phyloP scores from a whole-genome alignment of 2,329 filamentous ascomycete genomes.

The Rachicladosporium sp. region DNA sequence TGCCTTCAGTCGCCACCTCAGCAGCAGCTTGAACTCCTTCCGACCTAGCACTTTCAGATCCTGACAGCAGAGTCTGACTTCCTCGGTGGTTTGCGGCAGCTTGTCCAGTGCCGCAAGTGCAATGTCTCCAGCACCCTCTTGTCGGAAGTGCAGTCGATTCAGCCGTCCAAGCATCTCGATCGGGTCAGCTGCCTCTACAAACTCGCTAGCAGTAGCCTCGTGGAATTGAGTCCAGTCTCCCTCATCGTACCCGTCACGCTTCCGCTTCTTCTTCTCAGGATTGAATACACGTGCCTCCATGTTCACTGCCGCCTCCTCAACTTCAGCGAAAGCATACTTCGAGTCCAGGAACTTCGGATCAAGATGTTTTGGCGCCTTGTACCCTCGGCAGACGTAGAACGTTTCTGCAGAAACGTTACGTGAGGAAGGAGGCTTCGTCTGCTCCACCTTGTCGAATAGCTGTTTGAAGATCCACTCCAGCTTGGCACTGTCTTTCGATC shows the following conservation, averaged over 20 bases:
- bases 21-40: conserved; percentile 82
- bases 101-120: conserved; percentile 76
- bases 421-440: conserved; percentile 91
- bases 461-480: conserved; percentile 97
- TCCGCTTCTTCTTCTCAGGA: conserved; percentile 91
- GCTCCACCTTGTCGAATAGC: conserved; percentile 86
- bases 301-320: conserved; percentile 72
- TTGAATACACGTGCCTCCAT: conserved; percentile 98
- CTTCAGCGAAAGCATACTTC: conserved; percentile 79
- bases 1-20: conserved; percentile 81
- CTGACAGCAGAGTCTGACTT: conserved; percentile 64
- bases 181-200: conserved; percentile 85
- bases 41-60: conserved; percentile 85
- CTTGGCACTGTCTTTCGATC: conserved; percentile 93
- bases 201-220: conserved; percentile 76
- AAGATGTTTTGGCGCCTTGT: conserved; percentile 85
- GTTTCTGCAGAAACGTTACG: conserved; percentile 96
- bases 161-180: conserved; percentile 80
- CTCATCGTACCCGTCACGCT: conserved; percentile 95
- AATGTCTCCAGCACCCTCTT: conserved; percentile 63
- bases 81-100: conserved; percentile 72
- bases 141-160: conserved; percentile 74
- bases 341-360: conserved; percentile 90
- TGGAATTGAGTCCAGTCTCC: conserved; percentile 90
- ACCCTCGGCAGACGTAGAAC: conserved; percentile 92